A percentile compares a stretch with the other conserved stretches of the same genome.
phyloP scores from a whole-genome alignment of 2,329 filamentous ascomycete genomes.

The Alternaria dauci region DNA sequence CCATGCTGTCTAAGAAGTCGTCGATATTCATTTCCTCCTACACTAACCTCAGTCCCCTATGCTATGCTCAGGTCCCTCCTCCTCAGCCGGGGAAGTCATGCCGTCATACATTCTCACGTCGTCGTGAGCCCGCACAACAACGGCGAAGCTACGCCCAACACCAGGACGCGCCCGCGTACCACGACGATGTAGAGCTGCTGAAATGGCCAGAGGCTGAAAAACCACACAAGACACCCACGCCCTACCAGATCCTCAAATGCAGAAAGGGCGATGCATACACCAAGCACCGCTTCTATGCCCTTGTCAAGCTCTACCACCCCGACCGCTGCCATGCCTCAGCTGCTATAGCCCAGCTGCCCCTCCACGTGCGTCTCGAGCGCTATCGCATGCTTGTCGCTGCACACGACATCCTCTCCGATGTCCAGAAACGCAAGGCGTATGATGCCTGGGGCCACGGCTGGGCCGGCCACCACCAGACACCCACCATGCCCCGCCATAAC shows the following conservation, averaged over 20 bases:
- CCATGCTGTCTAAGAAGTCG: conserved; percentile 50
- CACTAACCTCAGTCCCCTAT: conserved; percentile 30
- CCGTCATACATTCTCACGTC: conserved; percentile 46
- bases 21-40: conserved; percentile 27
- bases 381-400: conserved; percentile 90
- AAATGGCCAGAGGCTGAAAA: conserved; percentile 45
- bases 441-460: conserved; percentile 85
- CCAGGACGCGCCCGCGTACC: conserved; percentile 19
- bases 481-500: conserved; percentile 32
- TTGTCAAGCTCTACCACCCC: conserved; percentile 96
- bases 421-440: conserved; percentile 79
- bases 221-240: conserved; percentile 68
- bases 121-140: conserved; percentile 26
- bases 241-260: conserved; percentile 85
- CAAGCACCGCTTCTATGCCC: conserved; percentile 84
- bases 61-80: conserved; percentile 26
- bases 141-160: conserved; percentile 43
- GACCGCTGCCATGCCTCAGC: conserved; percentile 64
- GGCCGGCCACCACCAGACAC: conserved; percentile 55
- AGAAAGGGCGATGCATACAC: conserved; percentile 73
- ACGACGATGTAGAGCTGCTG: conserved; percentile 32
- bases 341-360: conserved; percentile 59
- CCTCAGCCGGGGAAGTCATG: conserved; percentile 47
- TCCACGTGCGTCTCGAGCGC: conserved; percentile 77
- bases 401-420: conserved; percentile 86